Evolutionary conservation across 2,329 filamentous ascomycete genomes (phyloP).

Genomic region (Hymenoscyphus repandus): DNA sequence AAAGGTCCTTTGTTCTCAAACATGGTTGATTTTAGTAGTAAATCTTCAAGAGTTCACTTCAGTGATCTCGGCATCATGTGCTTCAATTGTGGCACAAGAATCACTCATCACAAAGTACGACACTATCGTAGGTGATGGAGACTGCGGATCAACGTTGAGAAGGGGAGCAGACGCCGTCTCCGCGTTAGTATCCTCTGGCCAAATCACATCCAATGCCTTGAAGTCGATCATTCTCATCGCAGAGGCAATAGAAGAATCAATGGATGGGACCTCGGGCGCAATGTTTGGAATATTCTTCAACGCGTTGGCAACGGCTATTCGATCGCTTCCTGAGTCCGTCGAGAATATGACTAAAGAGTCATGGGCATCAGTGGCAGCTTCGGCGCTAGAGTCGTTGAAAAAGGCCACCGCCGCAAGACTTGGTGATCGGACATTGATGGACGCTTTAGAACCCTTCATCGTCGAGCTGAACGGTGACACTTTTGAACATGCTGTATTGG

Average conservation of each 20-base stretch:
- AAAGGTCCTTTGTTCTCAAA: no score
- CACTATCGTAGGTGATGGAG: slow-evolving; percentile 34
- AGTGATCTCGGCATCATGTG: background rate
- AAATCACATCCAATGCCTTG: slow-evolving; percentile 5
- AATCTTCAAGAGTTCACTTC: background rate
- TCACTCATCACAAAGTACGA: slow-evolving; percentile 32
- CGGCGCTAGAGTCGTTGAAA: slow-evolving; percentile 48
- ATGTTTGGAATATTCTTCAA: slow-evolving; percentile 36
- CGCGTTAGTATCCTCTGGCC: slow-evolving; percentile 9
- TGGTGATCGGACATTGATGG: slow-evolving; percentile 62
- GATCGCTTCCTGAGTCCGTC: background rate
- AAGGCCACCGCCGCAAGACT: slow-evolving; percentile 62
- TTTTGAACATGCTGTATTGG: slow-evolving; percentile 51
- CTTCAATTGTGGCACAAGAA: slow-evolving; percentile 27
- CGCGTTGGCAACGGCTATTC: slow-evolving; percentile 49
- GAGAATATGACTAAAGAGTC: background rate
- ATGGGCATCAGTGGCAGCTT: slow-evolving; percentile 8
- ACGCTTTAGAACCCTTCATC: slow-evolving; percentile 60
- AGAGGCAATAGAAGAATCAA: slow-evolving; percentile 27
- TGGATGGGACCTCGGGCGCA: slow-evolving; percentile 35
- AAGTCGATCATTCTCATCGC: slow-evolving; percentile 1
- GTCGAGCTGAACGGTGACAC: slow-evolving; percentile 46
- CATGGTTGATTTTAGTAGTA: no score
- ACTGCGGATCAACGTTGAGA: slow-evolving; percentile 26
- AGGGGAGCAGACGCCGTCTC: slow-evolving; percentile 4